Conservation (phyloP, 805 yeast species). For the Kazachstania martiniae region DNA sequence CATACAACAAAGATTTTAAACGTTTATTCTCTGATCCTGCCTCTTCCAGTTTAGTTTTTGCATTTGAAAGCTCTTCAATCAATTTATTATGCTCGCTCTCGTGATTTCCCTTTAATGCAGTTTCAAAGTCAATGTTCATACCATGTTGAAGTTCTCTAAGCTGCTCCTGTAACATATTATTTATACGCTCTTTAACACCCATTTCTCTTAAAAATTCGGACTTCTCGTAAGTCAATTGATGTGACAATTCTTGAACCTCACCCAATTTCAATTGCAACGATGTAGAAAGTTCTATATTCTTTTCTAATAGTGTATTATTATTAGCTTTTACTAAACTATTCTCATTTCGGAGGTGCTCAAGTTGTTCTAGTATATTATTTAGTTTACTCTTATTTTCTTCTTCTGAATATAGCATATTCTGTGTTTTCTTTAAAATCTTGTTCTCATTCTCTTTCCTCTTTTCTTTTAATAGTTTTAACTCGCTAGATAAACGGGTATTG, state of each 20-base stretch:
- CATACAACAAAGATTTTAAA: too few relatives aligned
- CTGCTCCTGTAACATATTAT: slow-evolving; percentile 26
- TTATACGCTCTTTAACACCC: slow-evolving; percentile 48
- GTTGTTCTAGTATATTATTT: slow-evolving; percentile 11
- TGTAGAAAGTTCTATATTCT: slow-evolving; percentile 29
- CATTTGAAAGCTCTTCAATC: slow-evolving; percentile 21
- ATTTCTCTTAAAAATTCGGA: slow-evolving; percentile 47
- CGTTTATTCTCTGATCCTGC: not conserved
- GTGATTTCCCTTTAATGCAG: too few relatives aligned
- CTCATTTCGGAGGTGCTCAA: slow-evolving; percentile 20
- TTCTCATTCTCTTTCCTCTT: not conserved
- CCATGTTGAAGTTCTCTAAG: slow-evolving; percentile 34
- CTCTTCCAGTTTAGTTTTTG: slow-evolving; percentile 16
- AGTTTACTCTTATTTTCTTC: slow-evolving; percentile 7
- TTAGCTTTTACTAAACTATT: slow-evolving; percentile 6
- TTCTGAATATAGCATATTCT: slow-evolving; percentile 6
- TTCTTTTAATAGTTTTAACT: too few relatives aligned
- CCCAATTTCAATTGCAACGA: slow-evolving; percentile 34
- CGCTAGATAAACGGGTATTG: too few relatives aligned
- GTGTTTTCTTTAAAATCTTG: not conserved
- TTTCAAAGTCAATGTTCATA: slow-evolving; percentile 40
- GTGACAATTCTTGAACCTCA: slow-evolving; percentile 38
- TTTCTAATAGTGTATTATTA: slow-evolving; percentile 25
- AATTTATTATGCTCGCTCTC: slow-evolving; percentile 24
- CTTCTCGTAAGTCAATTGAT: slow-evolving; percentile 32